Evolutionary conservation across 1,284 basidiomycete species (phyloP), one percentile per base, ranked within the genome.

Genomic region (Ceratobasidium sp.): DNA sequence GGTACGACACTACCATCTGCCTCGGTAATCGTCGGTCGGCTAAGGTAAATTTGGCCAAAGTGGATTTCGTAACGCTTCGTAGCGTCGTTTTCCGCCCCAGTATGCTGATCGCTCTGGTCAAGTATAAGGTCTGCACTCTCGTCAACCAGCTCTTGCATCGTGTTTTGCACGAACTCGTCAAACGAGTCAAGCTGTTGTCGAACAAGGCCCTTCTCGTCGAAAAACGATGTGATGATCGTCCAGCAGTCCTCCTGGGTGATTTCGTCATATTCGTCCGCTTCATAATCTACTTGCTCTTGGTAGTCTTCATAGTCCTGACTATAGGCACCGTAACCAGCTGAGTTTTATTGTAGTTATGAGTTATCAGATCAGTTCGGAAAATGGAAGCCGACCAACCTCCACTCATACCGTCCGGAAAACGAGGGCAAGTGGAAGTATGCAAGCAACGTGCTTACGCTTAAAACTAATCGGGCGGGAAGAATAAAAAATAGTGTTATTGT

Each of bases 101-200:
- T 93, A 80, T 97, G 95, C 82, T 99, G 96, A 79, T 95, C 92
- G 73, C 91, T 91, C 82, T 99, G 96, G 82, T 99, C 96, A 64
- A 99, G 84, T 74, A 96, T 96, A 78, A 99, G 88, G 77, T 94
- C 93, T 40, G 90, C 84, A 76, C 94, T 95, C 83, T 99, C 97
- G 79, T 99, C 96, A 42, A 99, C 96, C 40, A 99, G 86, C 80
- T 99, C 96, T 82, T 99, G 96, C 92, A 99, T 98, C n/a, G 96
- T 98, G 79, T 98, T 98, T 81, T 96, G 94, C 61, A 99, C 94
- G 79, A 99, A 99, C 82, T 99, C 97, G 81, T 99, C 96, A 83
- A 97, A 99, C 36, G 94, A 96, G 83, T 97, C 95, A 72, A 99
- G 88, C 81, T 99, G 96, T 81, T 99, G 97, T 70, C 95, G 88